These are phyloP conservation scores for Teunomyces aglyptinius DNA, from an alignment of 805 yeast species.

Conservation along the genomic window DNA sequence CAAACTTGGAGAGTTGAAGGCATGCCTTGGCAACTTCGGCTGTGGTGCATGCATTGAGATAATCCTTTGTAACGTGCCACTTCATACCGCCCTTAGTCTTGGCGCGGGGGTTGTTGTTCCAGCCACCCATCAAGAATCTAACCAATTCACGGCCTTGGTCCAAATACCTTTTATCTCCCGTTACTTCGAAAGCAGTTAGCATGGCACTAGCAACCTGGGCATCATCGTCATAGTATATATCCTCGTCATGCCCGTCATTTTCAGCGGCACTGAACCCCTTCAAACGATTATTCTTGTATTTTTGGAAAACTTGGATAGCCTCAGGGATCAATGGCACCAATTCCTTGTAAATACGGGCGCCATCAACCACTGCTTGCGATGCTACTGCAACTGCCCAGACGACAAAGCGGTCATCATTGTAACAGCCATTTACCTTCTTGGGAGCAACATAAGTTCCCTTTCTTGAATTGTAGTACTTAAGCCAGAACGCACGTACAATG, in stretches of 20 bases:
- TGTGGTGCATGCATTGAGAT: slow-evolving; percentile 64
- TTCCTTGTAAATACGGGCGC: slow-evolving; percentile 52
- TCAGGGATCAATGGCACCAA: slow-evolving; percentile 53
- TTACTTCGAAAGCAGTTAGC: slow-evolving; percentile 66
- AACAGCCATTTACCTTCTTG: slow-evolving; percentile 40
- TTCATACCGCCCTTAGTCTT: slow-evolving; percentile 57
- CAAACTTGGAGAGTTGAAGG: slow-evolving; percentile 52
- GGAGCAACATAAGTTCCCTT: slow-evolving; percentile 40
- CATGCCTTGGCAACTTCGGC: slow-evolving; percentile 66
- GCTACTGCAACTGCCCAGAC: slow-evolving; percentile 72
- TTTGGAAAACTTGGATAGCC: slow-evolving; percentile 47
- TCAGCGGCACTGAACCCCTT: slow-evolving; percentile 68
- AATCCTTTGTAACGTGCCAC: slow-evolving; percentile 64
- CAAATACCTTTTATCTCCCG: slow-evolving; percentile 52
- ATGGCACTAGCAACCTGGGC: slow-evolving; percentile 70
- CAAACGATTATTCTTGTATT: slow-evolving; percentile 48
- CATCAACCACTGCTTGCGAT: slow-evolving; percentile 66
- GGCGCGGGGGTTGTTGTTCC: slow-evolving; percentile 45
- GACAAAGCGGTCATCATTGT: slow-evolving; percentile 52
- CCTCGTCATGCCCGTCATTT: slow-evolving; percentile 55
- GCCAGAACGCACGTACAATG: slow-evolving; percentile 43
- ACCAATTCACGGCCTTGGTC: slow-evolving; percentile 58
- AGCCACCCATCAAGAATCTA: slow-evolving; percentile 63
- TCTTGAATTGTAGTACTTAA: slow-evolving; percentile 36
- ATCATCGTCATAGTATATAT: slow-evolving; percentile 71